These are phyloP conservation scores for Porodaedalea pini DNA, from an alignment of 1,284 basidiomycete species.

Conservation along the genomic window DNA sequence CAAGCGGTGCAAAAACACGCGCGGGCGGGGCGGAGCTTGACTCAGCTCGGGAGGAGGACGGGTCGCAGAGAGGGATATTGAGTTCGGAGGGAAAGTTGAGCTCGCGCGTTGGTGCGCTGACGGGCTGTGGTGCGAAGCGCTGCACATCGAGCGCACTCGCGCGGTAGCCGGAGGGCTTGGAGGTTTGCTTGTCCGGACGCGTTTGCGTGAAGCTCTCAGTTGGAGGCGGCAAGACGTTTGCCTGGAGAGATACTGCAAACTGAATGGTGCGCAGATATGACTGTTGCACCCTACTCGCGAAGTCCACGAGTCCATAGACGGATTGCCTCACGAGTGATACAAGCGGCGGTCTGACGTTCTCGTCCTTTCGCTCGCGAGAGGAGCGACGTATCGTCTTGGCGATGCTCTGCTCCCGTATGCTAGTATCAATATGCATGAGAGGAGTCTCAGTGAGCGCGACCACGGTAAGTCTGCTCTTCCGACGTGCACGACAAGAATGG, in stretches of 20 bases:
- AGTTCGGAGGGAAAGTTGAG: conserved; percentile 17
- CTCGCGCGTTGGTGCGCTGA: conserved; percentile 8
- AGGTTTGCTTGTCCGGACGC: conserved; percentile 23
- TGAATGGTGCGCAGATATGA: conserved; percentile 20
- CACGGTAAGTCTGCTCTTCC: conserved; percentile 16
- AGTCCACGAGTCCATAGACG: conserved; percentile 15
- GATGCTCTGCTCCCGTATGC: conserved; percentile 1
- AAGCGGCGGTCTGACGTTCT: conserved; percentile 1
- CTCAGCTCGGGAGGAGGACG: neutral
- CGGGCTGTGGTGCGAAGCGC: conserved; percentile 29
- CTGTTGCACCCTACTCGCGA: conserved; percentile 18
- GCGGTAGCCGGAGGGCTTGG: conserved; percentile 44
- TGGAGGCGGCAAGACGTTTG: neutral
- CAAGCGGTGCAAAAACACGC: conserved; percentile 15
- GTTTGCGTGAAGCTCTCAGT: neutral
- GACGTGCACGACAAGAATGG: conserved; percentile 13
- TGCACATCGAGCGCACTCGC: conserved; percentile 37
- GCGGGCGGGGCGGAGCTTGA: neutral
- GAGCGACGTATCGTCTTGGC: neutral
- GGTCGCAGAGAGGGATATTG: conserved; percentile 15
- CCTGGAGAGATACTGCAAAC: conserved; percentile 7
- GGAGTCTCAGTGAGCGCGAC: conserved; percentile 24
- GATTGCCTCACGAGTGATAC: conserved; percentile 16
- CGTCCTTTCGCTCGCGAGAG: neutral
- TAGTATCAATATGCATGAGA: neutral